Percentiles rank a stretch among this genome's conserved stretches.
Conservation (phyloP, 129 eudicot species). For the Dittrichia graveolens region DNA sequence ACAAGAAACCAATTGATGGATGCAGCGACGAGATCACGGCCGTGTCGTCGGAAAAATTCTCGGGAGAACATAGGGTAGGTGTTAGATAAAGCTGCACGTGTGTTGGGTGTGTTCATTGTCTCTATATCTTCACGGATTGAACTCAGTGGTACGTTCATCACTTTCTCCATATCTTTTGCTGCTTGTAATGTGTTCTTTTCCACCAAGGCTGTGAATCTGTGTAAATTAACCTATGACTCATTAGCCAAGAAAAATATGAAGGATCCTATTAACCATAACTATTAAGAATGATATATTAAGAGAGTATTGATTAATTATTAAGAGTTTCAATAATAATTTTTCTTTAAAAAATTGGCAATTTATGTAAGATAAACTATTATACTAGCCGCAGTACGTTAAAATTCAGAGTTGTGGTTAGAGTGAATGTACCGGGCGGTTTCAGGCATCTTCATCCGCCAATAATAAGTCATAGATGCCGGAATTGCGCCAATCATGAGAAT, state of each 20-base stretch:
- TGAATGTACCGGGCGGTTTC: slow-evolving; percentile 56
- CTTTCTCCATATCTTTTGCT: slow-evolving; percentile 55
- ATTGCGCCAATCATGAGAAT: slow-evolving; percentile 62
- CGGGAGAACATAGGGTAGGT: slow-evolving; percentile 45
- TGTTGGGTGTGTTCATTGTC: slow-evolving; percentile 29
- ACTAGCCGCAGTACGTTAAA: too few species aligned
- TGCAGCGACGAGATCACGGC: slow-evolving; percentile 55
- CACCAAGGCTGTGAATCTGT: slow-evolving; percentile 59
- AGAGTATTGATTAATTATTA: too few species aligned
- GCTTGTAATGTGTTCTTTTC: slow-evolving; percentile 52
- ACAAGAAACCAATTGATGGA: slow-evolving; percentile 46
- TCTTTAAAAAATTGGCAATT: too few species aligned
- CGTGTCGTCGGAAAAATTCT: slow-evolving; percentile 49
- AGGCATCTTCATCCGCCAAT: slow-evolving; percentile 74
- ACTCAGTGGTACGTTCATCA: slow-evolving; percentile 39
- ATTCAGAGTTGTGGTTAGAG: not conserved
- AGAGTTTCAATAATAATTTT: too few species aligned
- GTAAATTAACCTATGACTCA: too few species aligned
- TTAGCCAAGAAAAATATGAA: too few species aligned
- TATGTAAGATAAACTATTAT: too few species aligned
- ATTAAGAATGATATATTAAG: too few species aligned
- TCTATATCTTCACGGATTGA: slow-evolving; percentile 20
- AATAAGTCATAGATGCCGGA: slow-evolving; percentile 59
- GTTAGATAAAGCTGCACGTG: slow-evolving; percentile 26
- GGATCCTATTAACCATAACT: too few species aligned